phyloP scores from a whole-genome alignment of 2,329 filamentous ascomycete species.

The Penicillium sp. region DNA sequence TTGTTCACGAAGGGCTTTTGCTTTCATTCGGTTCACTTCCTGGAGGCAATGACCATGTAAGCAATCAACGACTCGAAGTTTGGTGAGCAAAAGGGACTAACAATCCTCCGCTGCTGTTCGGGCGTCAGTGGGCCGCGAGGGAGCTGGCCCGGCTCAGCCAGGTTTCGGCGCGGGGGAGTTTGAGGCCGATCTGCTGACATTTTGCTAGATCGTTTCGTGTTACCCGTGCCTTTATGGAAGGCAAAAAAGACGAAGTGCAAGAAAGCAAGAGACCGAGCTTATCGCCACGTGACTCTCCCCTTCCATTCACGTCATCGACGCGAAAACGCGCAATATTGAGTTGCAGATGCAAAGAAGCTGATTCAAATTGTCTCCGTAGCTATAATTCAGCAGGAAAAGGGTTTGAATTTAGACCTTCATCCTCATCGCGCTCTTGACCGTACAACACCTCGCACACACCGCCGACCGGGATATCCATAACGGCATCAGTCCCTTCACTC shows the following conservation, averaged over 20 bases:
- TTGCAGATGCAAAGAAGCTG: background rate
- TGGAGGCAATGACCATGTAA: slow-evolving; percentile 47
- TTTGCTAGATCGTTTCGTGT: background rate
- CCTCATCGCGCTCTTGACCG: slow-evolving; percentile 55
- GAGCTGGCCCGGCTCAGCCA: slow-evolving; percentile 38
- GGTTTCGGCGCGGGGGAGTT: slow-evolving; percentile 38
- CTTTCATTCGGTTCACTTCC: slow-evolving; percentile 84
- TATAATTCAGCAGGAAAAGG: slow-evolving; percentile 9
- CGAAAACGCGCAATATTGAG: background rate
- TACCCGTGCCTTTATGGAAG: background rate
- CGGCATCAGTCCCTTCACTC: slow-evolving; percentile 91
- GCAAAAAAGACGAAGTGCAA: background rate
- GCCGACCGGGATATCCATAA: slow-evolving; percentile 93
- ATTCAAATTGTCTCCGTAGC: background rate
- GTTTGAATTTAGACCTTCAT: slow-evolving; percentile 11
- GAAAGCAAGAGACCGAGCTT: background rate
- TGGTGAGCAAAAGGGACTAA: slow-evolving; percentile 26
- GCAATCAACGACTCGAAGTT: background rate
- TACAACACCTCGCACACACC: slow-evolving; percentile 95
- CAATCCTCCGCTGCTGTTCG: slow-evolving; percentile 60
- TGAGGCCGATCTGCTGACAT: slow-evolving; percentile 18
- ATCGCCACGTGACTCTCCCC: slow-evolving; percentile 10
- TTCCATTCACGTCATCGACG: slow-evolving; percentile 6
- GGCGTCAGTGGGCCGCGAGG: slow-evolving; percentile 54
- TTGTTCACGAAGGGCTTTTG: slow-evolving; percentile 79